phyloP scores from a whole-genome alignment of 1,284 basidiomycete species.

The Fomitopsis betulina region DNA sequence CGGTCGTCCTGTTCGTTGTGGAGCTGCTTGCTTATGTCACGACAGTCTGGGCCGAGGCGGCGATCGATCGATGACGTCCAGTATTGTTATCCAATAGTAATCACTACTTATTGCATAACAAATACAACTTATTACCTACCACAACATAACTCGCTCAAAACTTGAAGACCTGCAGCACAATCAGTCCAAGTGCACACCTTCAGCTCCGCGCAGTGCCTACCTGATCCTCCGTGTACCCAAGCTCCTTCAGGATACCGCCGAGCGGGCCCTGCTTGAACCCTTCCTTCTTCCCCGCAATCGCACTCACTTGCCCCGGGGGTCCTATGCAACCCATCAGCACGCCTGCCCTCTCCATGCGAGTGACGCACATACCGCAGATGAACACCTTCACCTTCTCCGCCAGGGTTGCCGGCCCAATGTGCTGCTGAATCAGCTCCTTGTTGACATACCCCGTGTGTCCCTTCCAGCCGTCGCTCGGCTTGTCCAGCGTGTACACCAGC shows the following conservation, averaged over 20 bases:
- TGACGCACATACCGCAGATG: constrained; percentile 64
- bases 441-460: constrained; percentile 74
- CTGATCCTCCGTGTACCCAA: constrained; percentile 84
- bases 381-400: constrained; percentile 86
- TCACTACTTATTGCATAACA: too few relatives aligned
- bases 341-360: background rate
- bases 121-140: background rate
- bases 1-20: background rate
- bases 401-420: constrained; percentile 65
- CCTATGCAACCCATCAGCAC: constrained; percentile 35
- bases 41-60: background rate
- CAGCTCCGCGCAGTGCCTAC: constrained; percentile 33
- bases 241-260: constrained; percentile 80
- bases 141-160: constrained; percentile 3
- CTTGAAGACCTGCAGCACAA: constrained; percentile 9
- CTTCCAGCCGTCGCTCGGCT: constrained; percentile 67
- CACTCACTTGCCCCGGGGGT: constrained; percentile 81
- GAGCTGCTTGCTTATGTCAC: background rate
- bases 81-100: too few relatives aligned
- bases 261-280: constrained; percentile 82
- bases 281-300: constrained; percentile 76
- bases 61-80: background rate
- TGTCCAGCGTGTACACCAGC: constrained; percentile 86
- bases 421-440: constrained; percentile 65
- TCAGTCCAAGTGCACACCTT: background rate